Evolutionary conservation across 1,139 yeast species (phyloP), one percentile per base, ranked within the genome.

Genomic region (Yamadazyma epiphylla): DNA sequence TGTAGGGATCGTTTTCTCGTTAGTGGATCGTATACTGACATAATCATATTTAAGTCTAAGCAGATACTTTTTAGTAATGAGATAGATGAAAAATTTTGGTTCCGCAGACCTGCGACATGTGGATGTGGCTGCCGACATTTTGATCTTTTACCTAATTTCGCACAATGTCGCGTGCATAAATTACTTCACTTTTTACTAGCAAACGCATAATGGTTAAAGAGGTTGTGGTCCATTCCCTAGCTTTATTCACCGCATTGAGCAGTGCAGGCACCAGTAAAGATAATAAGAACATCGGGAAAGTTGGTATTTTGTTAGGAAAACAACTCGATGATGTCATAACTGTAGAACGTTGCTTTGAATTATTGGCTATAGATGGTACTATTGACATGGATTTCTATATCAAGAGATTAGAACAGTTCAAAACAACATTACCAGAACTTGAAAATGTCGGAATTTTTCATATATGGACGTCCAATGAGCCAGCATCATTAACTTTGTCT

Each of bases 211-310:
- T 9, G 14, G 27, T n/a, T n/a, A n/a, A n/a, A n/a, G n/a, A n/a
- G n/a, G n/a, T n/a, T n/a, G n/a, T n/a, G n/a, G n/a, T 63, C 15
- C 61, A 60, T 29, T 46, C 68, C 1, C 48, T 54, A 21, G 51
- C 56, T 2, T 41, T 62, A 19, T 47, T 64, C 30, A 53, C 48
- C 31, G 36, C 61, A 30, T 49, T 29, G 20, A 17, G 10, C 10
- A 10, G 20, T 7, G n/a, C n/a, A n/a, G n/a, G n/a, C n/a, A n/a
- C n/a, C n/a, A 7, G 9, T 17, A 17, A 17, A 10, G 20, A 17
- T 17, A 10, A 7, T 7, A 17, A 17, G 12, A 36, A 27, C 39
- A n/a, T n/a, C n/a, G 58, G 30, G 36, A 28, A 29, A 3, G 41
- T 48, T 33, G 70, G 70, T 0, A 43, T 60, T 1, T 35, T 64